Evolutionary conservation across 179 eudicot species (phyloP).

Genomic region (Beta corolliflora): DNA sequence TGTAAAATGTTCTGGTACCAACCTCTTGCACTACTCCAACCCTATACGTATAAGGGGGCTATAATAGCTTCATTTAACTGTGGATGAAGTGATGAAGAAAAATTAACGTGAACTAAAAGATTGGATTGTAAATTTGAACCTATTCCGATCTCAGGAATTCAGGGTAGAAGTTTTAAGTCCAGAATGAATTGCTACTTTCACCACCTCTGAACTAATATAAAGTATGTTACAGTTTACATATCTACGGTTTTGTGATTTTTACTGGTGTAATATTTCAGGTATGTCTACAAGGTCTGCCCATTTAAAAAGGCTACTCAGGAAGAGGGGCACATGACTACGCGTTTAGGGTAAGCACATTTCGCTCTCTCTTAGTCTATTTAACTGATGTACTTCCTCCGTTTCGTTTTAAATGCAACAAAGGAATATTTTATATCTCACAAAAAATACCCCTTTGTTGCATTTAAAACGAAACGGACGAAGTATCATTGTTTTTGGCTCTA

Average conservation of each 20-base stretch:
- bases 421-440: too few species aligned
- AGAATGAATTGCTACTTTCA: conserved; percentile 11
- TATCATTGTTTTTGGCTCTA: background rate
- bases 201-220: background rate
- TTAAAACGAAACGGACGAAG: too few species aligned
- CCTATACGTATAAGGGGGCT: background rate
- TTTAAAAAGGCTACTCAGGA: conserved; percentile 89
- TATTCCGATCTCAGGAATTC: background rate
- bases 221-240: background rate
- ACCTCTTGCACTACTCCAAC: too few species aligned
- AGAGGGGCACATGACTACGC: conserved; percentile 89
- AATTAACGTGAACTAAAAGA: background rate
- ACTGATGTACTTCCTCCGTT: background rate
- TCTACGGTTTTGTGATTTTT: background rate
- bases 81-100: background rate
- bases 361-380: background rate
- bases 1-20: background rate
- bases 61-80: background rate
- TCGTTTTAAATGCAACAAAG: too few species aligned
- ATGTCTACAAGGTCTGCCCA: conserved; percentile 92
- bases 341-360: conserved; percentile 72
- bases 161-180: background rate
- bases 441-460: too few species aligned
- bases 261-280: conserved; percentile 52
- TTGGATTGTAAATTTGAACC: background rate